These are phyloP conservation scores for Mycena crocata DNA, from an alignment of 768 basidiomycete species.

Conservation along the genomic window DNA sequence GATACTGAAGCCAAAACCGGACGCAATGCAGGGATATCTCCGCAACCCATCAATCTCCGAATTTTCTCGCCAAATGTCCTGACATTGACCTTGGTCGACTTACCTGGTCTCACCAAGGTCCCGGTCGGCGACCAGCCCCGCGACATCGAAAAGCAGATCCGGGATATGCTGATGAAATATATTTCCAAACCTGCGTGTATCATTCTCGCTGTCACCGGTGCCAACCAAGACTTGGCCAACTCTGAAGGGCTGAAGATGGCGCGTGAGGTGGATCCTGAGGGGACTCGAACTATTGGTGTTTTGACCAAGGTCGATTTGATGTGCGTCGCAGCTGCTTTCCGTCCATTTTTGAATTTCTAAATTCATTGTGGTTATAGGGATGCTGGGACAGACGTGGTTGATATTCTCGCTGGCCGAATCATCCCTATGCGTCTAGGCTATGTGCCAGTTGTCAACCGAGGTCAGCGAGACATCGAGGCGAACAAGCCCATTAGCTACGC, in stretches of 20 bases:
- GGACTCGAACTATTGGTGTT: constrained; percentile 96
- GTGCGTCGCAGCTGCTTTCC: constrained; percentile 59
- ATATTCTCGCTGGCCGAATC: constrained; percentile 96
- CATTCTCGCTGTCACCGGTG: constrained; percentile 94
- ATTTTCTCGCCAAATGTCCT: constrained; percentile 98
- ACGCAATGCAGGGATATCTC: constrained; percentile 97
- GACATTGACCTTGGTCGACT: constrained; percentile 96
- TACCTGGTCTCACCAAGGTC: constrained; percentile 95
- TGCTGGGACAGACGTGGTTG: constrained; percentile 96
- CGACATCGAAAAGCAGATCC: constrained; percentile 98
- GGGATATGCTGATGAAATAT: constrained; percentile 95
- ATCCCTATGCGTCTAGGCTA: constrained; percentile 97
- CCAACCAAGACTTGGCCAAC: constrained; percentile 97
- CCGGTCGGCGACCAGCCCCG: constrained; percentile 96
- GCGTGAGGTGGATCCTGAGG: constrained; percentile 96
- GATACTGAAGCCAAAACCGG: constrained; percentile 99
- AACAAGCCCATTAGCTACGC: constrained; percentile 88
- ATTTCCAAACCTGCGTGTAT: constrained; percentile 97
- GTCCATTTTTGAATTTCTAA: not conserved
- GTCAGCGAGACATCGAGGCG: constrained; percentile 95
- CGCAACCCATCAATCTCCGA: constrained; percentile 96
- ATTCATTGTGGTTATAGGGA: constrained; percentile 69
- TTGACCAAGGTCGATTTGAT: constrained; percentile 98
- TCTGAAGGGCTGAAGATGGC: constrained; percentile 98
- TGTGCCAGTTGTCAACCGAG: constrained; percentile 98